Conservation (phyloP, 2,329 filamentous ascomycete species). For the Ascochyta koolunga region DNA sequence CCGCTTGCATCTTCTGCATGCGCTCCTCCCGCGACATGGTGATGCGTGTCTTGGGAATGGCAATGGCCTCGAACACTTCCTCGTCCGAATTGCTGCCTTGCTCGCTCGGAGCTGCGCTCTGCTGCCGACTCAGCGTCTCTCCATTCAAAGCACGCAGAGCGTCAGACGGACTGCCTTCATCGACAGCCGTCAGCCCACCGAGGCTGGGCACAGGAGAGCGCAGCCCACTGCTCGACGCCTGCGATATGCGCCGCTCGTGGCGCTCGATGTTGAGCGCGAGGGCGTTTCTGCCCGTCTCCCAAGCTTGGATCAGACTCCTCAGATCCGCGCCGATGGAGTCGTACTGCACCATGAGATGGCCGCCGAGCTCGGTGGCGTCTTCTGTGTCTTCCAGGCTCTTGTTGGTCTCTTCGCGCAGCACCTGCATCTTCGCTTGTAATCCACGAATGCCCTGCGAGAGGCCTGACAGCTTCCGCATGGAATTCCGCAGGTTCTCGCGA, state of each 20-base stretch:
- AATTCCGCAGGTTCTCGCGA: conserved; percentile 83
- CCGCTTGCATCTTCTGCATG: conserved; percentile 85
- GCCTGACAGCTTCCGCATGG: conserved; percentile 85
- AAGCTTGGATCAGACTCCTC: conserved; percentile 60
- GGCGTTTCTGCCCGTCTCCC: conserved; percentile 73
- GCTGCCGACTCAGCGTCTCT: conserved; percentile 60
- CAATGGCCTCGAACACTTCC: conserved; percentile 91
- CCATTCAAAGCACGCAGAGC: conserved; percentile 82
- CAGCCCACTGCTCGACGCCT: conserved; percentile 56
- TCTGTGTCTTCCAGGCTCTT: conserved; percentile 74
- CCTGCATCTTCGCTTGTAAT: conserved; percentile 91
- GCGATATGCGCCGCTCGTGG: conserved; percentile 68
- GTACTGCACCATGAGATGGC: conserved; percentile 84
- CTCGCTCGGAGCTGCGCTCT: conserved; percentile 48
- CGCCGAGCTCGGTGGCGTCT: conserved; percentile 73
- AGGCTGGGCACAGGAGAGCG: conserved; percentile 61
- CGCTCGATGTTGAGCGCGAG: conserved; percentile 81
- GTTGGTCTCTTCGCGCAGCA: conserved; percentile 88
- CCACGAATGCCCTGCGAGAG: conserved; percentile 89
- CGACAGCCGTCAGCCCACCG: conserved; percentile 65
- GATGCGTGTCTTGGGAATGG: conserved; percentile 70
- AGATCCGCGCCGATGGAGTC: conserved; percentile 92
- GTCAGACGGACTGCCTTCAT: conserved; percentile 63
- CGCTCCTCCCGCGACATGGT: conserved; percentile 84
- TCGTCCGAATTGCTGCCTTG: conserved; percentile 66